These are phyloP conservation scores for Mrakia blollopis DNA, from an alignment of 768 basidiomycete species.

Conservation along the genomic window DNA sequence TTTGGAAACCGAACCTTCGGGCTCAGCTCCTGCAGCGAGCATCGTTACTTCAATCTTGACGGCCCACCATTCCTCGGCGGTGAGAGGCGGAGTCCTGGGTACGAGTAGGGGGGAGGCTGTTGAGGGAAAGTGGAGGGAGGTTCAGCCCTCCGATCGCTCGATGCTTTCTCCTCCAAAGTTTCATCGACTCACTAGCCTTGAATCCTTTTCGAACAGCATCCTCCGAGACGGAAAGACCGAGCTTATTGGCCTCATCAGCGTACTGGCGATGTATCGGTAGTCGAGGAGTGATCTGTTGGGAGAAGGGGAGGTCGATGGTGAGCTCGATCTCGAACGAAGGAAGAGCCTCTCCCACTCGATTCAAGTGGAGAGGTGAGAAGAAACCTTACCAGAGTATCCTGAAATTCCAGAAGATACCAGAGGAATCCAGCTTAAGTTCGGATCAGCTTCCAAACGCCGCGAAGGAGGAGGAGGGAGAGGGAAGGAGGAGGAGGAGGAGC, in stretches of 20 bases:
- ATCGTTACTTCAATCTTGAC: conserved; percentile 26
- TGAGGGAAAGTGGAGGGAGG: background rate
- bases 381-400: background rate
- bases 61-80: conserved; percentile 25
- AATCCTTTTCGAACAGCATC: conserved; percentile 21
- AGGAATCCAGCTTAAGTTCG: too few species aligned
- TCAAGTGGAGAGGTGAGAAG: too few species aligned
- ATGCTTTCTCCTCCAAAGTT: too few species aligned
- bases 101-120: background rate
- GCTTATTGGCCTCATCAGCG: conserved; percentile 23
- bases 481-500: background rate
- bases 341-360: background rate
- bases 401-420: too few species aligned
- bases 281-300: conserved; percentile 27
- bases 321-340: too few species aligned
- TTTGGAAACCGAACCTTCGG: background rate
- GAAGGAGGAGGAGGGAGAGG: too few species aligned
- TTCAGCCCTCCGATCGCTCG: background rate
- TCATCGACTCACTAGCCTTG: conserved; percentile 14
- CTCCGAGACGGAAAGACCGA: conserved; percentile 18
- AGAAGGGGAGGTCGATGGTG: background rate
- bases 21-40: background rate
- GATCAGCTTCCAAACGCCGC: too few species aligned
- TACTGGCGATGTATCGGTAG: conserved; percentile 27
- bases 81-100: conserved; percentile 17